A percentile compares a stretch with the other conserved stretches of the same genome.
These are phyloP conservation scores for Lepiota venenata DNA, from an alignment of 768 basidiomycete species.

Conservation along the genomic window DNA sequence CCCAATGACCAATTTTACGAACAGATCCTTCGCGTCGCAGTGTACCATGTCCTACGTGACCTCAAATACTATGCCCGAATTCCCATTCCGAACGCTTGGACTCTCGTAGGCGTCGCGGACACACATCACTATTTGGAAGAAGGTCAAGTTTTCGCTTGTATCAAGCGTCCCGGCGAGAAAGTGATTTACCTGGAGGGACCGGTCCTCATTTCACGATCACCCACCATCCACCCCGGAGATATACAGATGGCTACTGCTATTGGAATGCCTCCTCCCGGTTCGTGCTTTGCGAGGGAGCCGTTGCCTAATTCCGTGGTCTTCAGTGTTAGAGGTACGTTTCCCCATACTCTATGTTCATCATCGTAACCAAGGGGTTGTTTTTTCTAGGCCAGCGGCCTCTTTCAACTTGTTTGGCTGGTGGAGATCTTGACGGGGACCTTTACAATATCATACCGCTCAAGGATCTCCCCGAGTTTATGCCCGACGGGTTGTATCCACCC, in stretches of 20 bases:
- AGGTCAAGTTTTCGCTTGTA: conserved; percentile 58
- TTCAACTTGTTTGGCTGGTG: conserved; percentile 60
- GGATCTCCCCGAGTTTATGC: conserved; percentile 32
- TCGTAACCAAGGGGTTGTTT: not conserved
- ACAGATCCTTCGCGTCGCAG: conserved; percentile 46
- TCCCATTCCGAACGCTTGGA: conserved; percentile 58
- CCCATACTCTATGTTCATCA: not conserved
- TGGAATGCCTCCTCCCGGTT: conserved; percentile 47
- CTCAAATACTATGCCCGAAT: conserved; percentile 68
- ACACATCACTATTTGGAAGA: conserved; percentile 47
- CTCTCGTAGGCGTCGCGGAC: conserved; percentile 70
- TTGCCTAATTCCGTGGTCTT: conserved; percentile 62
- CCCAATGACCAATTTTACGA: conserved; percentile 42
- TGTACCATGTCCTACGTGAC: conserved; percentile 58
- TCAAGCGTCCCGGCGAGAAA: conserved; percentile 36
- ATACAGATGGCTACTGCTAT: conserved; percentile 56
- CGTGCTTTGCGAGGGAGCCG: conserved; percentile 47
- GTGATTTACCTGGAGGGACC: conserved; percentile 48
- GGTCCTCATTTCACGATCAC: conserved; percentile 57
- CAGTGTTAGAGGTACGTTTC: conserved; percentile 44
- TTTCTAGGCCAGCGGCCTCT: conserved; percentile 50
- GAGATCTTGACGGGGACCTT: conserved; percentile 66
- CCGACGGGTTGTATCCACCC: conserved; percentile 26
- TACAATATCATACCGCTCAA: conserved; percentile 48
- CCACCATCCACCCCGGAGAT: conserved; percentile 66